Conservation (phyloP, 352 stramenopile genomes). For the Hyaloperonospora brassicae region DNA sequence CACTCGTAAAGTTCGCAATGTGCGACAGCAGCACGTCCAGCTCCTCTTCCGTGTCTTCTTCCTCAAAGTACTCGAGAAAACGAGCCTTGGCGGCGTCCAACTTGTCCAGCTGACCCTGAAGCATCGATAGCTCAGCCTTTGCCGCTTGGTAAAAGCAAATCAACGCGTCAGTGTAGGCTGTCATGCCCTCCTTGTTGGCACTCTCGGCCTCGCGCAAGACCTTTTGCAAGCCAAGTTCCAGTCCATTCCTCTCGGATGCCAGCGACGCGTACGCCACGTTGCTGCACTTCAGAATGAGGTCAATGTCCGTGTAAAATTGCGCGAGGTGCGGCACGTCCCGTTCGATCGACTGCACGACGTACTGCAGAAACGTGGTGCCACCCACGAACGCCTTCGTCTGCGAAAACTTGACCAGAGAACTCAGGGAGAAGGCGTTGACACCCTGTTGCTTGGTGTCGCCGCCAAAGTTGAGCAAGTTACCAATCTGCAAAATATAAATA, state of each 20-base stretch:
- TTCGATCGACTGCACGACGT: slow-evolving; percentile 82
- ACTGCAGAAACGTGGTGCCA: slow-evolving; percentile 76
- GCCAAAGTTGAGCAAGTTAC: slow-evolving; percentile 72
- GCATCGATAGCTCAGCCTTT: slow-evolving; percentile 42
- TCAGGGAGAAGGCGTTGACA: slow-evolving; percentile 63
- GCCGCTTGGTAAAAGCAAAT: slow-evolving; percentile 55
- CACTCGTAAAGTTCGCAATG: slow-evolving; percentile 65
- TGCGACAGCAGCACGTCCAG: slow-evolving; percentile 64
- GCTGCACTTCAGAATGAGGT: slow-evolving; percentile 62
- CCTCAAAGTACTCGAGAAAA: slow-evolving; percentile 80
- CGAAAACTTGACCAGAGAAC: slow-evolving; percentile 77
- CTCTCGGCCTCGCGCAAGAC: slow-evolving; percentile 42
- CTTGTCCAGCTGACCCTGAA: slow-evolving; percentile 45
- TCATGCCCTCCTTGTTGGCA: too few species aligned
- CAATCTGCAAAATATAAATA: slow-evolving; percentile 82
- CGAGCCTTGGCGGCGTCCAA: slow-evolving; percentile 48
- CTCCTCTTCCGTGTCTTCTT: slow-evolving; percentile 72
- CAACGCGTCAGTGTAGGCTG: slow-evolving; percentile 24
- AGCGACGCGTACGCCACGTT: slow-evolving; percentile 63
- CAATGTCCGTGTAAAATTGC: slow-evolving; percentile 71
- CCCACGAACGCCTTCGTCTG: slow-evolving; percentile 83
- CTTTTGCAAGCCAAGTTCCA: slow-evolving; percentile 55
- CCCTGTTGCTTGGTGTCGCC: slow-evolving; percentile 33
- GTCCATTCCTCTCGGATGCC: slow-evolving; percentile 56
- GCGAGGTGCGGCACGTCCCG: slow-evolving; percentile 64